Base-by-base conservation (phyloP, 495 filamentous ascomycete species). In the Xylaria flabelliformis region DNA sequence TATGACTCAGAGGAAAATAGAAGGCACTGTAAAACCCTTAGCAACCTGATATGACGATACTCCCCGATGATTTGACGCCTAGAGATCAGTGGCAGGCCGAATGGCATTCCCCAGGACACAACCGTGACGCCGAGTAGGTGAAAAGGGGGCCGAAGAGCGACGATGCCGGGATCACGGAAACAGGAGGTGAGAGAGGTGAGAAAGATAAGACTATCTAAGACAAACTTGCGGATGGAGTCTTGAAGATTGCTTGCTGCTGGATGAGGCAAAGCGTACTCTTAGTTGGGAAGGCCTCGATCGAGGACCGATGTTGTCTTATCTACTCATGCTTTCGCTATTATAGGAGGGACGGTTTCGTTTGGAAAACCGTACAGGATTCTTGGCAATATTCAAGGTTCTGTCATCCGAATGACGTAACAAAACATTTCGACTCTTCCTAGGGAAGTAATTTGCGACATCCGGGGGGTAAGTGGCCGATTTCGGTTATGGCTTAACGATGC, bases 371-470 rank as follows among this genome's bases (percentile, higher is more conserved):
- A 8, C 1, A n/a, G 7, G 19, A 50, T 4, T n/a, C 46, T n/a
- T 50, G 17, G 46, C 19, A 2, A n/a, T 2, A 50, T 50, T 50
- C 17, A n/a, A 50, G 8, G 46, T 4, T 15, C 50, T 26, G 51
- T 26, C 50, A 53, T 24, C 50, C 3, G 50, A 53, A 12, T 55
- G 51, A 55, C 51, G 51, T 55, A 55, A 12, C 51, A 26, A 13
- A 24, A 55, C 13, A 55, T 55, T 26, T 26, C 12, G 12, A 26
- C 21, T 10, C 21, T 55, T 55, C 21, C 13, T 24, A 4, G 51
- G 51, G 51, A 55, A 55, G 51, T 55, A 55, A 55, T 55, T 17
- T 55, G 51, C 21, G 51, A 55, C 51, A 29, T 15, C 21, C 10
- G 3, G 24, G 51, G 9, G 51, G 26, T 26, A 29, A 55, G 24